These are phyloP conservation scores for Ophiosphaerella herpotricha DNA, from an alignment of 2,329 filamentous ascomycete species.

Conservation along the genomic window DNA sequence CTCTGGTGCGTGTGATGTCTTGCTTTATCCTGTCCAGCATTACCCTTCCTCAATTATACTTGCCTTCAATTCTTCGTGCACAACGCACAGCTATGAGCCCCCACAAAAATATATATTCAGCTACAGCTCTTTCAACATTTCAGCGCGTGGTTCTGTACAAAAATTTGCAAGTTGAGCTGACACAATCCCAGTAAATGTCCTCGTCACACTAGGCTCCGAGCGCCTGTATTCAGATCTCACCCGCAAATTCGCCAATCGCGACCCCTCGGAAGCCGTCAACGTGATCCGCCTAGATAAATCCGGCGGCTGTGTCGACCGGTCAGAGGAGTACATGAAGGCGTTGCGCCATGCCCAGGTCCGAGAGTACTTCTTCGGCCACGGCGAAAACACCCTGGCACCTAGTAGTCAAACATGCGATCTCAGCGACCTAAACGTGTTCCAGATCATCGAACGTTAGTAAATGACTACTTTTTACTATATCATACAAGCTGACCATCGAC, in stretches of 20 bases:
- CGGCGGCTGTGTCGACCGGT: constrained; percentile 79
- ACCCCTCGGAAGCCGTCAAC: constrained; percentile 69
- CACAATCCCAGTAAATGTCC: constrained; percentile 66
- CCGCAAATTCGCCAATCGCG: constrained; percentile 64
- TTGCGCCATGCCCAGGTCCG: constrained; percentile 77
- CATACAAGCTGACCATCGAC: background rate
- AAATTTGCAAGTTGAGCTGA: constrained; percentile 21
- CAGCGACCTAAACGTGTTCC: constrained; percentile 73
- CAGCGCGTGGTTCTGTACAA: background rate
- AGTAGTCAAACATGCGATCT: constrained; percentile 86
- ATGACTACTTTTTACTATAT: background rate
- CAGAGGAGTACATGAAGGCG: constrained; percentile 73
- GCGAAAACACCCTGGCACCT: constrained; percentile 73
- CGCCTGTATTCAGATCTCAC: constrained; percentile 75
- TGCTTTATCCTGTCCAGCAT: constrained; percentile 3
- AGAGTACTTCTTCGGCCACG: constrained; percentile 92
- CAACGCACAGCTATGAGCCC: background rate
- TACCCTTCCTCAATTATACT: background rate
- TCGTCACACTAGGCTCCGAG: constrained; percentile 82
- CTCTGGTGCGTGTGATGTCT: constrained; percentile 56
- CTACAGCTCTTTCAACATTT: background rate
- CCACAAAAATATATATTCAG: background rate
- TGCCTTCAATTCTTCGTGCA: background rate
- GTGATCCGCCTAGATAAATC: constrained; percentile 83
- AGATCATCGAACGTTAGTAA: constrained; percentile 62